phyloP scores from a whole-genome alignment of 495 filamentous ascomycete genomes.

The Podospora pseudopauciseta region DNA sequence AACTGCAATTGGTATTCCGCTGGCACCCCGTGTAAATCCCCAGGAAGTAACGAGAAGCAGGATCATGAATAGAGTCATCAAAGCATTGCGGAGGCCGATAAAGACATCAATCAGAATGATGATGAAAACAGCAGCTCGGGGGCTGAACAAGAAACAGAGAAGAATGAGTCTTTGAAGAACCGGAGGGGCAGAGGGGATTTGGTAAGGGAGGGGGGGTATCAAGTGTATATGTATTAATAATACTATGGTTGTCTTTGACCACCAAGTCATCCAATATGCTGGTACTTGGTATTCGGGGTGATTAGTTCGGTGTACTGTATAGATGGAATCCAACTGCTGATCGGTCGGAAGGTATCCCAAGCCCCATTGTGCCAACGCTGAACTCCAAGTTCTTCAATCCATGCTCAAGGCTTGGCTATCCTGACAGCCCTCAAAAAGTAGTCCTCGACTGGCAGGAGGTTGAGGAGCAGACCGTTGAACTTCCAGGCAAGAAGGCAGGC shows the following conservation, averaged over 20 bases:
- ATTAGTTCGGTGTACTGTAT: not conserved
- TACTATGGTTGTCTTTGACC: not conserved
- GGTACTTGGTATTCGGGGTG: not conserved
- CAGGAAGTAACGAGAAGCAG: too few species aligned
- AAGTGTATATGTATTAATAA: not conserved
- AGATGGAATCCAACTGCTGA: not conserved
- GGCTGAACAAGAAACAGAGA: too few species aligned
- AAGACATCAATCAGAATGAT: too few species aligned
- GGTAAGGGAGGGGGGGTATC: not conserved
- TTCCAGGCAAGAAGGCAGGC: constrained; percentile 32
- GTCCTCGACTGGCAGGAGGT: constrained; percentile 31
- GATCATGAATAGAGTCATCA: too few species aligned
- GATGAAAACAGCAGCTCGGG: too few species aligned
- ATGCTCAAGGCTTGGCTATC: constrained; percentile 29
- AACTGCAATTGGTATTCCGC: too few species aligned
- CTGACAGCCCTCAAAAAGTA: constrained; percentile 29
- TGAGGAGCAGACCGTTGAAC: constrained; percentile 27
- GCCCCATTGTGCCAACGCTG: not conserved
- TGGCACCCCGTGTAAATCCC: too few species aligned
- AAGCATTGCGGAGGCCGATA: too few species aligned
- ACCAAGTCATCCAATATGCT: not conserved
- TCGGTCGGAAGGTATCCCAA: not conserved
- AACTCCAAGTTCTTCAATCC: not conserved
- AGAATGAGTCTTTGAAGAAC: too few species aligned
- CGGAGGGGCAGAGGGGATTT: too few species aligned